Evolutionary conservation across 1,284 basidiomycete species (phyloP), one percentile per base, ranked within the genome.

Genomic region (Leccinum insigne): DNA sequence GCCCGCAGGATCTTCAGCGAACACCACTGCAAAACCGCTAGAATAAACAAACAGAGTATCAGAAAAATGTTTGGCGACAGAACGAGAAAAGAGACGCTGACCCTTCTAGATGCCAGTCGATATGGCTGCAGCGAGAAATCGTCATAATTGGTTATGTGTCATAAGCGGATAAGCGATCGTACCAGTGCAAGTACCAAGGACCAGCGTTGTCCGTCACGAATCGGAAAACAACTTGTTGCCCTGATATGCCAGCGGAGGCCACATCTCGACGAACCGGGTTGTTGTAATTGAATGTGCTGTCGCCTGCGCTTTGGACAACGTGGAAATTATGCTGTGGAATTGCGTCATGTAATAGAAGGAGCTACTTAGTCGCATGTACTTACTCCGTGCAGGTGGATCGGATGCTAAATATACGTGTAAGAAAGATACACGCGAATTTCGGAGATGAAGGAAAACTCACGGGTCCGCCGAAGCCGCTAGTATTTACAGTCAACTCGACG

Each of bases 211-310:
- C 74, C 2, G 80, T 78, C 54, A 69, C 67, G 61, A 75, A 81
- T 29, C 79, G 77, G 26, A 81, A 69, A 5, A 75, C 72, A 47
- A 75, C 69, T 60, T 70, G 73, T 64, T 79, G 68, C 26, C 69
- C 73, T 52, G 60, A 18, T 26, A 32, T 57, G 23, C 78, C 80
- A 44, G 72, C 65, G 6, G 66, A 73, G 32, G 72, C 67, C 5
- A 74, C 73, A 54, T 81, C 80, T 14, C 79, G 71, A 38, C 74
- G 74, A 10, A 77, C 73, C 2, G 83, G 82, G 63, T 83, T 80
- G 9, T 66, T 63, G 67, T 75, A 81, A 71, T 84, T 83, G 64
- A 78, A 77, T 7, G 63, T 52, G 58, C 63, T 70, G 21, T 4
- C n/a, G 26, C 71, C 73, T 10, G 73, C 73, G 32, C 70, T 73